Evolutionary conservation across 1,139 yeast species (phyloP).

Genomic region (Magnusiomyces sp.): DNA sequence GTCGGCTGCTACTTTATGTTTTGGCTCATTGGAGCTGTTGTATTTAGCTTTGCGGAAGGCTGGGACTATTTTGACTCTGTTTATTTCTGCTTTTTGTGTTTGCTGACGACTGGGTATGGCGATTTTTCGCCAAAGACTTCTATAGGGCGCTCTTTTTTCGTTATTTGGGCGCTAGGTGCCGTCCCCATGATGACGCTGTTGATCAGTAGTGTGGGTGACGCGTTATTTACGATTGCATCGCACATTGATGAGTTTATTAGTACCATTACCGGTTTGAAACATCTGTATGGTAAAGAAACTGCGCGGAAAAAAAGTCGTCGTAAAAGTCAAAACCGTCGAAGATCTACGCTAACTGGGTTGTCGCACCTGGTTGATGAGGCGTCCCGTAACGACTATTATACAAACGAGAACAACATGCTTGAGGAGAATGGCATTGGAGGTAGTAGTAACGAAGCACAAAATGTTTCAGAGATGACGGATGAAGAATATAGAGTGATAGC

Average conservation of each 20-base stretch:
- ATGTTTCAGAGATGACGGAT: background rate
- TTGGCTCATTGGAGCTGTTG: conserved; percentile 65
- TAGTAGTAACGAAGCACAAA: too few relatives aligned
- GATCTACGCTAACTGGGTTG: background rate
- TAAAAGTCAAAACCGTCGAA: background rate
- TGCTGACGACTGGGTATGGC: conserved; percentile 81
- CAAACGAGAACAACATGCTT: background rate
- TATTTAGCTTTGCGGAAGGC: conserved; percentile 46
- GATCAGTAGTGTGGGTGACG: conserved; percentile 63
- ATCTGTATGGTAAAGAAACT: background rate
- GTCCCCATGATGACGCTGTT: conserved; percentile 82
- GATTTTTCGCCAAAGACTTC: conserved; percentile 54
- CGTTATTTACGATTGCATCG: conserved; percentile 33
- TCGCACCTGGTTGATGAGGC: background rate
- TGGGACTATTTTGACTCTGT: conserved; percentile 66
- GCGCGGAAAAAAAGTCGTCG: background rate
- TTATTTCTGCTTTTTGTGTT: conserved; percentile 66
- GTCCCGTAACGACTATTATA: background rate
- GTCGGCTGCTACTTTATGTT: conserved; percentile 45
- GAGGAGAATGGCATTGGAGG: background rate
- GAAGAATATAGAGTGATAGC: background rate
- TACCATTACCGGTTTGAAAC: conserved; percentile 2
- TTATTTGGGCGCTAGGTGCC: conserved; percentile 71
- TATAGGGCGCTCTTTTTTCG: conserved; percentile 65
- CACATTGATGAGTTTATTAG: conserved; percentile 7